Percentiles rank a stretch among this genome's conserved stretches.
Conservation (phyloP, 192 early-diverging fungal genomes). For the Coemansia sp. region DNA sequence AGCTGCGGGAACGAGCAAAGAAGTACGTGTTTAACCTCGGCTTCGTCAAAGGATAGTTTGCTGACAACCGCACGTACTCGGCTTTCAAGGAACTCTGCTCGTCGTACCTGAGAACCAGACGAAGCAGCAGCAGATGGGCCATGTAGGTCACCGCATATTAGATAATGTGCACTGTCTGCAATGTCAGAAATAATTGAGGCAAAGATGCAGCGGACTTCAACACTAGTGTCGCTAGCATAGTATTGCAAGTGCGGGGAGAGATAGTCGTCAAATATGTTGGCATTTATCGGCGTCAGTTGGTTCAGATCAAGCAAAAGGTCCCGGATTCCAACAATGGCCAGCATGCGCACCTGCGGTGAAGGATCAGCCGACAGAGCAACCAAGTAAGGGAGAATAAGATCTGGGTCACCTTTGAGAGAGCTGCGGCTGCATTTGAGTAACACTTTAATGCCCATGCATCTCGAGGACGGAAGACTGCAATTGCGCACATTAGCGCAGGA, state of each 20-base stretch:
- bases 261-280: slow-evolving; percentile 88
- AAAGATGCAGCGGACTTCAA: slow-evolving; percentile 77
- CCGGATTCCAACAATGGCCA: slow-evolving; percentile 35
- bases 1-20: slow-evolving; percentile 58
- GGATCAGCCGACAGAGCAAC: slow-evolving; percentile 36
- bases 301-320: slow-evolving; percentile 67
- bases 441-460: slow-evolving; percentile 46
- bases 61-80: slow-evolving; percentile 77
- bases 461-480: slow-evolving; percentile 36
- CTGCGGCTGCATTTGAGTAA: slow-evolving; percentile 39
- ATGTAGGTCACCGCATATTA: slow-evolving; percentile 55
- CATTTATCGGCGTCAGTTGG: slow-evolving; percentile 76
- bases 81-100: slow-evolving; percentile 49
- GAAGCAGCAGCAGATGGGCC: background rate
- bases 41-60: slow-evolving; percentile 76
- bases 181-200: slow-evolving; percentile 78
- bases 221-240: slow-evolving; percentile 71
- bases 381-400: slow-evolving; percentile 46
- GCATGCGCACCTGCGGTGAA: slow-evolving; percentile 41
- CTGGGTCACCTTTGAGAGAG: slow-evolving; percentile 35
- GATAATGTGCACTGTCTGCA: slow-evolving; percentile 75
- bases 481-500: slow-evolving; percentile 49
- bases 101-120: background rate
- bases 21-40: slow-evolving; percentile 82
- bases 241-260: slow-evolving; percentile 74